Base-by-base conservation (phyloP, 1,284 basidiomycete genomes). In the Ceratobasidium papillatum region DNA sequence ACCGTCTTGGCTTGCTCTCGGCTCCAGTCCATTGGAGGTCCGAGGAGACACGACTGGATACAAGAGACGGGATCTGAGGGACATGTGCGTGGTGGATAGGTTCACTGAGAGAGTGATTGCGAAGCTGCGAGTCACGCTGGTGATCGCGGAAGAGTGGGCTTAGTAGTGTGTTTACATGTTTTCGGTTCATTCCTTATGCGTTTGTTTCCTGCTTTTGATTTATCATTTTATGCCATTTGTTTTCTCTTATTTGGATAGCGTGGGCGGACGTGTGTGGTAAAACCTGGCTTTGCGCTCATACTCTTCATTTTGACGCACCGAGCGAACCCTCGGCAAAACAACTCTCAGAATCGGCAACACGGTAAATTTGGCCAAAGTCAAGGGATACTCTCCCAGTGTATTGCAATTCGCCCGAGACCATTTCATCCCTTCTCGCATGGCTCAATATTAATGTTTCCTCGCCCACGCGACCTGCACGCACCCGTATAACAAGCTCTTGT, bases 31-130 rank as follows among this genome's bases (percentile, higher is more conserved):
- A 9, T 32, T 62, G 59, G 71, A 62, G 52, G 19, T 63, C 49
- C 27, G 2, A 22, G 45, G 59, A 12, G 49, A 73, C 54, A 63
- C 47, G 17, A 52, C 36, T 17, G 71, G 59, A 11, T 63, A 54
- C 43, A 36, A 47, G 43, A 36, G 66, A 25, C 66, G 66, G 1
- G 54, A 69, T 34, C 41, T 69, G 14, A 69, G 66, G 34, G 66
- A 69, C 41, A 7, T 69, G 22, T 47, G 52, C 41, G 54, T 61
- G 17, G 5, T 59, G 17, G 68, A 71, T 32, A 38, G 56, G 45
- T 36, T 30, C 32, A 49, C 68, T 27, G 41, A 47, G 32, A 27
- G 43, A n/a, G 68, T 34, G 17, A 43, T 71, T 22, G 68, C 68
- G 17, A 58, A 58, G 43, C 27, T 61, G 17, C 51, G 68, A 34